These are phyloP conservation scores for Glarea lozoyensis DNA, from an alignment of 495 filamentous ascomycete genomes.

Conservation along the genomic window DNA sequence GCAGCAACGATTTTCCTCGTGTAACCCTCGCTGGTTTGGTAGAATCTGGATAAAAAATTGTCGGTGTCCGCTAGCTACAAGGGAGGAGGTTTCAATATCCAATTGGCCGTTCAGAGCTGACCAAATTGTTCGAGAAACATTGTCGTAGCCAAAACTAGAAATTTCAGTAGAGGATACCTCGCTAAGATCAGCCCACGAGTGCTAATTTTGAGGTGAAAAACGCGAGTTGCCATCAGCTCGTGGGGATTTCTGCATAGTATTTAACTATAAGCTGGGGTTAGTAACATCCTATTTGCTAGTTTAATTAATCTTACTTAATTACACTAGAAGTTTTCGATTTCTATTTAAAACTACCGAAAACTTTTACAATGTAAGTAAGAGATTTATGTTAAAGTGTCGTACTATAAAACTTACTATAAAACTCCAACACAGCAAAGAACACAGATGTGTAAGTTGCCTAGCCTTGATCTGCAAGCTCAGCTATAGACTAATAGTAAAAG, in stretches of 20 bases:
- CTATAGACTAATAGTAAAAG: too few species aligned
- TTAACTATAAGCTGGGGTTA: background rate
- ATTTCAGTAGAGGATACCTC: background rate
- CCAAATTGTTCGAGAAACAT: background rate
- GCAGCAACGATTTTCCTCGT: background rate
- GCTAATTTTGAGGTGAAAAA: background rate
- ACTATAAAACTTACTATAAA: too few species aligned
- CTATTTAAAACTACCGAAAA: too few species aligned
- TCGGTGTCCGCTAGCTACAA: background rate
- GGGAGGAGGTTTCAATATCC: background rate
- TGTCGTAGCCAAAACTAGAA: background rate
- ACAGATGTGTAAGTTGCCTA: too few species aligned
- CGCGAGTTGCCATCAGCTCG: background rate
- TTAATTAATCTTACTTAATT: too few species aligned
- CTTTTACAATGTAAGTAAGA: too few species aligned
- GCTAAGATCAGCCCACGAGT: background rate
- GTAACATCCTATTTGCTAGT: too few species aligned
- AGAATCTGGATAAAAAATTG: background rate
- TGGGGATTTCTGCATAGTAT: background rate
- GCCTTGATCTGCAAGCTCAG: too few species aligned
- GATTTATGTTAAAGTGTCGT: too few species aligned
- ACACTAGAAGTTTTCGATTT: too few species aligned
- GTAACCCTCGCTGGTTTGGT: background rate
- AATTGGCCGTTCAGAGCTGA: background rate
- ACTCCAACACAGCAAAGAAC: too few species aligned